These are phyloP conservation scores for Fusarium neocosmosporiellum DNA, from an alignment of 2,329 filamentous ascomycete genomes.

Conservation along the genomic window DNA sequence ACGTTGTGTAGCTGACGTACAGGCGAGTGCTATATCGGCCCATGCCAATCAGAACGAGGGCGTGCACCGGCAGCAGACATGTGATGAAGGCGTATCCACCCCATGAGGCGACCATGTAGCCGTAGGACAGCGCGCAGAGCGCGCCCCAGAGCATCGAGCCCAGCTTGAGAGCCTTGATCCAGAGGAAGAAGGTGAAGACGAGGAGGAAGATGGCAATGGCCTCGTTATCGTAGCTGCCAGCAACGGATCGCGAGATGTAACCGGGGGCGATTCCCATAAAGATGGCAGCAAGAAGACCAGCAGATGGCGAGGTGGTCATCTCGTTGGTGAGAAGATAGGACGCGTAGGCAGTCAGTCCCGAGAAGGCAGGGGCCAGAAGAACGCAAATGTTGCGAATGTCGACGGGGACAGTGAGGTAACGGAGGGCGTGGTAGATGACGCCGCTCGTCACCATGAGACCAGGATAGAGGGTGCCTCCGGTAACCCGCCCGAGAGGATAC, in stretches of 20 bases:
- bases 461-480: conserved; percentile 97
- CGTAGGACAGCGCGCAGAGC: conserved; percentile 94
- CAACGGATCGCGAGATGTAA: conserved; percentile 97
- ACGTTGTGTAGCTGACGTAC: conserved; percentile 97
- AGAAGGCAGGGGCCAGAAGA: conserved; percentile 92
- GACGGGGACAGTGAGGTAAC: conserved; percentile 88
- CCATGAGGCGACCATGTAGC: conserved; percentile 99
- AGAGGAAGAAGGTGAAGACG: conserved; percentile 98
- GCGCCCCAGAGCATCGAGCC: conserved; percentile 98
- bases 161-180: conserved; percentile 98
- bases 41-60: conserved; percentile 95
- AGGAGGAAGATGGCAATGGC: conserved; percentile 99
- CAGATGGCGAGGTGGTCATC: conserved; percentile 95
- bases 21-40: conserved; percentile 93
- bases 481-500: conserved; percentile 98
- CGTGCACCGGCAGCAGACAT: conserved; percentile 92
- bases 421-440: conserved; percentile 93
- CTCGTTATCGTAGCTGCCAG: conserved; percentile 99
- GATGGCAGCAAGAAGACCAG: conserved; percentile 89
- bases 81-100: conserved; percentile 99
- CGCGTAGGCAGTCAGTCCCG: conserved; percentile 91
- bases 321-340: conserved; percentile 96
- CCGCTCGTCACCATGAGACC: conserved; percentile 99
- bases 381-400: conserved; percentile 99
- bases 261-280: conserved; percentile 99